Percentiles rank a stretch among this genome's conserved stretches.
Conservation (phyloP, 208 protist species). For the Leishmania gerbilli region DNA sequence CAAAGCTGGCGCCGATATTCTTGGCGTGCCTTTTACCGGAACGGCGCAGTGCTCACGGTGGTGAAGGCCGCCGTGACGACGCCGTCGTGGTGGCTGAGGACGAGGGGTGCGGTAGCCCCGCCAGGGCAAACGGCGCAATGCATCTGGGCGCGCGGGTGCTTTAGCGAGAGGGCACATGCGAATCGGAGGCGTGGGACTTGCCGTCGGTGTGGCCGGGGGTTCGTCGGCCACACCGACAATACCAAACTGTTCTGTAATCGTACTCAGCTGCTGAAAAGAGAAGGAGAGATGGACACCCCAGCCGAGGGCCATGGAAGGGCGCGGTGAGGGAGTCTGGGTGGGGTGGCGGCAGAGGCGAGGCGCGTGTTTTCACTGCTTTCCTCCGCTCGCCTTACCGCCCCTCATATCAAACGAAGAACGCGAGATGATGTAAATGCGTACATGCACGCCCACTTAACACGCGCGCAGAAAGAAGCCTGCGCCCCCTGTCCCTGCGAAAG, state of each 20-base stretch:
- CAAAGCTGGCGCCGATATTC: conserved; percentile 50
- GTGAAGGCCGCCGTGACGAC: not conserved
- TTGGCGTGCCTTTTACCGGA: conserved; percentile 46
- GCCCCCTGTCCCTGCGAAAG: not conserved
- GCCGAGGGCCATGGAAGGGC: not conserved
- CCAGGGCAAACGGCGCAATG: not conserved
- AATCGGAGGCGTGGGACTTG: not conserved
- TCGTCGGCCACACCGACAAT: not conserved
- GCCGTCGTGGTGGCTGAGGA: not conserved
- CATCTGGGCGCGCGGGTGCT: not conserved
- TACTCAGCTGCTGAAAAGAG: not conserved
- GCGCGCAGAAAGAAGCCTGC: not conserved
- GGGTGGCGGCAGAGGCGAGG: not conserved
- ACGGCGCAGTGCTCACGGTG: conserved; percentile 4
- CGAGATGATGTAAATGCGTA: not conserved
- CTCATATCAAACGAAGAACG: not conserved
- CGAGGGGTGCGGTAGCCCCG: not conserved
- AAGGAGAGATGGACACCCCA: not conserved
- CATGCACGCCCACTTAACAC: not conserved
- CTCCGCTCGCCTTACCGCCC: not conserved
- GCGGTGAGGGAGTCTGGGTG: not conserved
- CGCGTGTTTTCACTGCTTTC: not conserved
- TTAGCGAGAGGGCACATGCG: not conserved
- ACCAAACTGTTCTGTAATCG: not conserved
- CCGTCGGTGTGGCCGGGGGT: not conserved